Conservation (phyloP, 164 flowering plant species). For the Warburgia ugandensis region DNA sequence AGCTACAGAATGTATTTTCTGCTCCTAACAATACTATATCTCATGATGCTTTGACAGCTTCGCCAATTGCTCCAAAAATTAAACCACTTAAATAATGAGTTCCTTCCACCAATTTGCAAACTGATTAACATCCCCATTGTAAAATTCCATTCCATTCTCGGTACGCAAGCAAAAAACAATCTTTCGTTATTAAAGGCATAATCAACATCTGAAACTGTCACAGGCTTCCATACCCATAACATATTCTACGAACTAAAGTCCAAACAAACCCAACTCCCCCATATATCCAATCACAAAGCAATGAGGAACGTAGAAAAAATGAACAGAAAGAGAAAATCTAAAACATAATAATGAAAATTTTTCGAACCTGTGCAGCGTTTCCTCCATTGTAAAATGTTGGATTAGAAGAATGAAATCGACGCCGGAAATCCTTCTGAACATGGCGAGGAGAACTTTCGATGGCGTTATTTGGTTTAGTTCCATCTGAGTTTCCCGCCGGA, state of each 20-base stretch:
- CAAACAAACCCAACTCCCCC: not conserved
- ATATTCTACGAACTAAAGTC: not conserved
- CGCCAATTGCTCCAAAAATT: no score
- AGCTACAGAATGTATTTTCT: no score
- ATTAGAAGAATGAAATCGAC: not conserved
- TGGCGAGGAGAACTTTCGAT: not conserved
- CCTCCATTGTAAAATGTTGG: not conserved
- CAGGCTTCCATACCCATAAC: not conserved
- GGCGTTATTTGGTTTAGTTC: not conserved
- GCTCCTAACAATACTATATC: no score
- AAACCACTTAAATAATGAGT: no score
- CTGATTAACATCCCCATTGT: no score
- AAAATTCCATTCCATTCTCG: no score
- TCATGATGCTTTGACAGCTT: no score
- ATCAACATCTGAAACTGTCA: no score
- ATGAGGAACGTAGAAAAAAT: not conserved
- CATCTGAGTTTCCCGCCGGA: not conserved
- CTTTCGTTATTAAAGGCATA: no score
- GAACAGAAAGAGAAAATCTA: not conserved
- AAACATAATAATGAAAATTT: not conserved
- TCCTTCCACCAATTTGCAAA: no score
- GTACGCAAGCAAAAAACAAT: no score
- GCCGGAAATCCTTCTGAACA: not conserved
- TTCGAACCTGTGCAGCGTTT: constrained; percentile 2
- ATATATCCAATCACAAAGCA: not conserved